Evolutionary conservation across 495 filamentous ascomycete genomes (phyloP), one percentile per base, ranked within the genome.

Genomic region (Xylaria telfairii): DNA sequence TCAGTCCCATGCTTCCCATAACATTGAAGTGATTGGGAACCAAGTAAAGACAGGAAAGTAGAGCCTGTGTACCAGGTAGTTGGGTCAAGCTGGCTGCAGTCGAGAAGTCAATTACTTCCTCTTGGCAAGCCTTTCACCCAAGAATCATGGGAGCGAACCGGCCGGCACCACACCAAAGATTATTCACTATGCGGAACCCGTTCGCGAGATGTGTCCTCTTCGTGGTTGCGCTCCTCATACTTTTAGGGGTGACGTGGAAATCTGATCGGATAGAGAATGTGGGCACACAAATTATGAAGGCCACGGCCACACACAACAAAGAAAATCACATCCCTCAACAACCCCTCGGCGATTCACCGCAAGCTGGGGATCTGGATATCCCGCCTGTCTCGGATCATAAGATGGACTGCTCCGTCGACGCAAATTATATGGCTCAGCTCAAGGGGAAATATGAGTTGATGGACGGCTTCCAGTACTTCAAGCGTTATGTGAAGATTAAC

Each of bases 401-500:
- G 3, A 83, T 83, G 79, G 75, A 82, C 47, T 88, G 86, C 70
- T 75, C 78, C 71, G 76, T 87, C 65, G 82, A 87, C 72, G 78
- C 79, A 51, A 81, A 75, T 2, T 76, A 78, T 17, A 77, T 87
- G 51, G 74, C 71, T 32, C 69, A 76, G 17, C 76, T 86, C 67
- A 80, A 84, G 69, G 51, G 82, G 17, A 79, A 76, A 65, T 85
- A 86, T 77, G 76, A 81, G 3, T 78, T 88, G 19, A 73, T 80
- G 34, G 82, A 83, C 5, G 78, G 74, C 41, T 84, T 88, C 77
- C 82, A 87, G 68, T 88, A 88, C 73, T 78, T 78, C 21, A 83
- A 85, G 72, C 81, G 86, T 63, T 86, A 87, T 74, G 74, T 87
- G 30, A 84, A 81, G 51, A 79, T 83, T 47, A 76, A 78, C 26